Evolutionary conservation across 1,139 yeast species (phyloP), one percentile per base, ranked within the genome.

Genomic region (Hyphopichia fennica): DNA sequence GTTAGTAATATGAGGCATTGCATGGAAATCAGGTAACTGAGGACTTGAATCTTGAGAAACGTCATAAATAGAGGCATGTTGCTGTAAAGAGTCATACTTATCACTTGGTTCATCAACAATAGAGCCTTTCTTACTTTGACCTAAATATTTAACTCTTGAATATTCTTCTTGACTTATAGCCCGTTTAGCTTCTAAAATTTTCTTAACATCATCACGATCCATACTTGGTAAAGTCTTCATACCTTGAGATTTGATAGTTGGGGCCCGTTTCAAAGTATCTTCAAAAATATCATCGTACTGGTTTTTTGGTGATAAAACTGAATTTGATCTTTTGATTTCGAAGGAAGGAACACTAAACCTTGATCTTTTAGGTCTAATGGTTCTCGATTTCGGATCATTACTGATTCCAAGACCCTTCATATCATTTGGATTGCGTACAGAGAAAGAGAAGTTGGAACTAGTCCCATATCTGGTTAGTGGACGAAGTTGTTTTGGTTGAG

Each of bases 201-300:
- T 60, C 46, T 69, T 65, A 3, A 75, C 70, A 47, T 76, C 79
- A 37, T 74, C 73, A 9, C 73, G 66, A 45, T 77, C 81, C 70
- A 72, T 68, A 44, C 78, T 72, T 42, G 76, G 78, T 41, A 66
- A 63, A 0, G 78, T 69, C 45, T 64, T 67, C 75, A 70, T 66
- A 8, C 77, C 75, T 35, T 60, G 56, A 18, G 72, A 53, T 47
- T 58, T 59, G 30, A 72, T 73, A 6, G 79, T 72, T 13, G 76
- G 72, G 8, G 63, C 56, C 23, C 49, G 39, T 19, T 46, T 47
- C n/a, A 60, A 52, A 8, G 57, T 47, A 45, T 72, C 77, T 29
- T 63, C 68, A 49, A 72, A 73, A 8, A 73, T 71, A 41, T 73
- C 79, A 49, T 69, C 64, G 49, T 72, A 73, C 45, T 58, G 60